Evolutionary conservation across 192 early-diverging fungal genomes (phyloP), one percentile per base, ranked within the genome.

Genomic region (Coemansia brasiliensis): DNA sequence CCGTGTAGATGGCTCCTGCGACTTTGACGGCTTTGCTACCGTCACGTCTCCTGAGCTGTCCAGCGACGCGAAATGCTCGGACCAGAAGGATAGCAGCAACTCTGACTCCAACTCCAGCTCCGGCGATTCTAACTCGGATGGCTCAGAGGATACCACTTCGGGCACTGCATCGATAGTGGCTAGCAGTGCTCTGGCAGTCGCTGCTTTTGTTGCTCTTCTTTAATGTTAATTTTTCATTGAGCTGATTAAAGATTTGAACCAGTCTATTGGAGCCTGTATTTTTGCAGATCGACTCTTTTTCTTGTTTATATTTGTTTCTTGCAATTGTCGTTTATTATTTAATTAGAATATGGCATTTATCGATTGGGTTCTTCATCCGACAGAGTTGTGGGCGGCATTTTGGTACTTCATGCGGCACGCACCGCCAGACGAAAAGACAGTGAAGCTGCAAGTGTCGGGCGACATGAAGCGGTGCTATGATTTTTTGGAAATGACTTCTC

Each of bases 401-500:
- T 79, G 85, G 61, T 88, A 87, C 66, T 87, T 85, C 18, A 83
- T 84, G 68, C 49, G 76, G 15, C 69, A 74, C 24, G 76, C 73
- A 3, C 63, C 82, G 39, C 78, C 86, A 8, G 82, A 85, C 39
- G 69, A 81, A 39, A 83, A 84, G 55, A 84, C 83, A 22, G 65
- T 57, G 53, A 68, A 81, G 38, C 81, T 80, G 24, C 71, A 81
- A 39, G 82, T 83, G 21, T 70, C 78, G 25, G 64, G 54, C 17
- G 87, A 87, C 63, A 69, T 70, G 63, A 83, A 82, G 63, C 79
- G 82, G 53, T 92, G 93, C 81, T 98, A 98, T 82, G 80, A 92
- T 63, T 93, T 91, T 75, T 82, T 99, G 50, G 90, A 90, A 79
- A 80, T 86, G 84, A 98, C 95, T 27, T 97, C 95, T 45, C 91